Conservation (phyloP, 2,329 filamentous ascomycete species). For the Thyridium curvatum region DNA sequence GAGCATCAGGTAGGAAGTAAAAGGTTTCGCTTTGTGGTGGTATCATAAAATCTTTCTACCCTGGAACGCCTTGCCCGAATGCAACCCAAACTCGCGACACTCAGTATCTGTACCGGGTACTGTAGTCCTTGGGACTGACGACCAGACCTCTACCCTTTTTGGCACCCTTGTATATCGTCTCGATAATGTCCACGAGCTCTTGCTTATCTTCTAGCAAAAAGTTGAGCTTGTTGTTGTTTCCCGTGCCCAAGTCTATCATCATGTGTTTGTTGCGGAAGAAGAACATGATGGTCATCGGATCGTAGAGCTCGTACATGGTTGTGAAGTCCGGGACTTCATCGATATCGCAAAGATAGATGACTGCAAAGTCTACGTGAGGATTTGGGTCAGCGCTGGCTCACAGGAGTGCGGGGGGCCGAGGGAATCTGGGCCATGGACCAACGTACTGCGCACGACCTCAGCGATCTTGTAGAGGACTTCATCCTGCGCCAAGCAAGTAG, state of each 20-base stretch:
- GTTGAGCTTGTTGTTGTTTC: conserved; percentile 98
- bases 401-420: no score
- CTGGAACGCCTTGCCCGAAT: no score
- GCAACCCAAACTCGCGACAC: no score
- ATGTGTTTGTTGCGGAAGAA: conserved; percentile 99
- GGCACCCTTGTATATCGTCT: conserved; percentile 96
- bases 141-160: conserved; percentile 97
- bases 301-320: conserved; percentile 76
- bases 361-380: conserved; percentile 55
- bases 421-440: no score
- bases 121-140: conserved; percentile 82
- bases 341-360: conserved; percentile 90
- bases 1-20: no score
- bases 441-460: conserved; percentile 60
- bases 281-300: conserved; percentile 63
- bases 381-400: no score
- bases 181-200: conserved; percentile 96
- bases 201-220: conserved; percentile 97
- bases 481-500: conserved; percentile 71
- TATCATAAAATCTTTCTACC: no score
- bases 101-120: conserved; percentile 31
- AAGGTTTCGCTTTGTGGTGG: no score
- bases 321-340: conserved; percentile 90
- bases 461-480: conserved; percentile 93
- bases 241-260: conserved; percentile 96